phyloP scores from a whole-genome alignment of 352 stramenopile species.

The Phytophthora niederhauseri region DNA sequence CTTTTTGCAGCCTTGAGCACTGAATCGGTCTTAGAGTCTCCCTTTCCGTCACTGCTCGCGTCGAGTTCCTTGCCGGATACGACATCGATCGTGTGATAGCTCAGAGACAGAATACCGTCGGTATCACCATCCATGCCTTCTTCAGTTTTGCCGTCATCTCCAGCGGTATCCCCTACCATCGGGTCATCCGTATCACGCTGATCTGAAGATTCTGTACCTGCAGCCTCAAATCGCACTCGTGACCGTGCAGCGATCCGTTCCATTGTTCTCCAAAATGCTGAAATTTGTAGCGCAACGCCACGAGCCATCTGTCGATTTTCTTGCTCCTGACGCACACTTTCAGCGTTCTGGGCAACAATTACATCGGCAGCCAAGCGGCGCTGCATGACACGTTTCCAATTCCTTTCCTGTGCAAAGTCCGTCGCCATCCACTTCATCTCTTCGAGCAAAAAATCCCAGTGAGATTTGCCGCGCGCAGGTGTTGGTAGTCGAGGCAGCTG shows the following conservation, averaged over 20 bases:
- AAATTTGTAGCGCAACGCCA: constrained; percentile 71
- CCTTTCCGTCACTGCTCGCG: constrained; percentile 24
- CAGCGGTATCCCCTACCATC: constrained; percentile 17
- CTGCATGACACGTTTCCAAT: constrained; percentile 93
- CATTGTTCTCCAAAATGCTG: constrained; percentile 86
- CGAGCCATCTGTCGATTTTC: constrained; percentile 70
- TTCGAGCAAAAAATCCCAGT: constrained; percentile 95
- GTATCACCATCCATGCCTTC: constrained; percentile 7
- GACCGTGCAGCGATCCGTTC: constrained; percentile 83
- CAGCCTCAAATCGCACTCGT: constrained; percentile 69
- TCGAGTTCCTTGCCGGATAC: constrained; percentile 22
- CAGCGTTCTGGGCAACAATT: constrained; percentile 68
- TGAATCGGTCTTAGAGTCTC: constrained; percentile 11
- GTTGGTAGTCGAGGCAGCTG: constrained; percentile 69
- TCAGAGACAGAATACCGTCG: constrained; percentile 32
- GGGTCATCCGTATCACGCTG: constrained; percentile 17
- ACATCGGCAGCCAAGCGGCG: constrained; percentile 67
- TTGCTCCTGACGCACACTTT: constrained; percentile 68
- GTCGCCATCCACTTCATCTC: constrained; percentile 98
- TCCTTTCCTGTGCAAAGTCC: constrained; percentile 97
- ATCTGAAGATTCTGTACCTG: constrained; percentile 25
- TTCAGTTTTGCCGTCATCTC: constrained; percentile 35
- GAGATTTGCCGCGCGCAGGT: constrained; percentile 61
- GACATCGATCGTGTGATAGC: constrained; percentile 50
- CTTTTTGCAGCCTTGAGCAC: constrained; percentile 33